Evolutionary conservation across 2,329 filamentous ascomycete genomes (phyloP).

Genomic region (Colletotrichum truncatum): DNA sequence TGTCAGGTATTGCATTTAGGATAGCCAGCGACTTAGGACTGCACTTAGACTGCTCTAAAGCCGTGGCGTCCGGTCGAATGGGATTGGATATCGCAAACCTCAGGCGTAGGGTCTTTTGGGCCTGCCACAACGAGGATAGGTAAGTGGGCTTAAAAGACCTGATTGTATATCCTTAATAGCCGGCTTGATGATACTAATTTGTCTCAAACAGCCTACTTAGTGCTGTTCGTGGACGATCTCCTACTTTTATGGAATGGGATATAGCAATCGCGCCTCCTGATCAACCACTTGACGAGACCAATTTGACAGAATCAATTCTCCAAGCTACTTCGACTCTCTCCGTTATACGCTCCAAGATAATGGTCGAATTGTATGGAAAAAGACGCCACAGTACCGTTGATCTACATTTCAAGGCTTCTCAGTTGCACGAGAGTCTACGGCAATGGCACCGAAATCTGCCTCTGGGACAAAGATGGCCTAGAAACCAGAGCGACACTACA

Average conservation of each 20-base stretch:
- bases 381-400: background rate
- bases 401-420: background rate
- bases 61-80: slow-evolving; percentile 3
- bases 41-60: slow-evolving; percentile 13
- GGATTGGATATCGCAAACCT: background rate
- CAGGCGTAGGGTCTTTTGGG: slow-evolving; percentile 21
- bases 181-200: background rate
- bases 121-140: slow-evolving; percentile 13
- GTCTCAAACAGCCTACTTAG: background rate
- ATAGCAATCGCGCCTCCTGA: background rate
- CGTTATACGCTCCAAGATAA: background rate
- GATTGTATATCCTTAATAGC: rapidly evolving
- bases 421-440: background rate
- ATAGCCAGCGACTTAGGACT: slow-evolving; percentile 5
- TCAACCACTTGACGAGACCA: background rate
- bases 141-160: background rate
- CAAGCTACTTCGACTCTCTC: background rate
- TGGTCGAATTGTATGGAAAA: background rate
- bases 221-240: background rate
- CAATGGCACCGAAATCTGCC: slow-evolving; percentile 2
- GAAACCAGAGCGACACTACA: background rate
- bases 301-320: background rate
- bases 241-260: slow-evolving; percentile 15
- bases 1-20: slow-evolving; percentile 13
- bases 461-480: background rate